Evolutionary conservation across 495 filamentous ascomycete species (phyloP), one percentile per base, ranked within the genome.

Genomic region (Penicillium arizonense): DNA sequence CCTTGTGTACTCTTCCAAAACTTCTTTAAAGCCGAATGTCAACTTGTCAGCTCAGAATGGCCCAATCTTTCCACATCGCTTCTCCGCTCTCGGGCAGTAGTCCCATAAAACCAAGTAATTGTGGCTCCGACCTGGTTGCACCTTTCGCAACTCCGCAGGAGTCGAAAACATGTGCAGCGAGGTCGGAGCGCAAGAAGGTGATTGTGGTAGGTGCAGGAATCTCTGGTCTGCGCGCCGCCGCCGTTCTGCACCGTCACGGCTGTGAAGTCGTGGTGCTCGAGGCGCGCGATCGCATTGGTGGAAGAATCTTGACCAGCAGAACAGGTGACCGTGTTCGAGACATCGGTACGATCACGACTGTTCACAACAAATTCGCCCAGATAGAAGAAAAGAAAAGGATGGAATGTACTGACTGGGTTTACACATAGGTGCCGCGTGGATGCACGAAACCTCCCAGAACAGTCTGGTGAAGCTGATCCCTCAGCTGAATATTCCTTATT

Each of bases 401-500:
- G 49, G 9, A 52, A 40, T 10, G 4, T 8, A 2, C 5, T 16
- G 20, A 13, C 35, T 14, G 28, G 14, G 30, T 30, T 7, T 9
- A 24, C 37, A 12, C 18, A 28, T 12, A 63, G 60, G 60, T 32
- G 60, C 60, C 7, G 60, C 60, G 28, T 63, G 60, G 60, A 63
- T 63, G 60, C 60, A 63, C 44, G 60, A 63, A 49, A 63, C 60
- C 18, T 63, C 60, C 42, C 60, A 63, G 53, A 63, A 63, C 30
- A 36, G 28, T n/a, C 37, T 63, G 34, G 60, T 63, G 43, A 63
- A 60, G 23, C 57, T 63, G 12, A 63, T 63, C 44, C 57, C 53
- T 5, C 38, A 48, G 12, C 47, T 63, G 20, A 36, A 43, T 14
- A 63, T 63, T 20, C 55, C 56, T 3, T 63, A 63, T 32, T 63